Conservation (phyloP, 768 basidiomycete genomes). For the Asterophora lycoperdoides region DNA sequence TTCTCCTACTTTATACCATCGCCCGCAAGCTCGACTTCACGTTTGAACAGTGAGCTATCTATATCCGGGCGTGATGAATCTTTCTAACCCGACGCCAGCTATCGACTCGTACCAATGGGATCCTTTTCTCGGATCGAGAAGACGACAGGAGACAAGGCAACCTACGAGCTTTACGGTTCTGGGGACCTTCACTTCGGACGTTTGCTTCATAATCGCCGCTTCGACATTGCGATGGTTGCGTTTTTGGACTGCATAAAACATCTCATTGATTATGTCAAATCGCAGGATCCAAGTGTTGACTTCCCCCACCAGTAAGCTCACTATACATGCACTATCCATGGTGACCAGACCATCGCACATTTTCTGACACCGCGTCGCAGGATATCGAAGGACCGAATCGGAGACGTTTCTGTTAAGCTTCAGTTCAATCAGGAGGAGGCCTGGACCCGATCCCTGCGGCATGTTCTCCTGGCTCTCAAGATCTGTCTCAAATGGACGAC, state of each 20-base stretch:
- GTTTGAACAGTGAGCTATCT: constrained; percentile 68
- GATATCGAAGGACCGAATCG: constrained; percentile 91
- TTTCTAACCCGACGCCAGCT: constrained; percentile 42
- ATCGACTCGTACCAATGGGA: constrained; percentile 89
- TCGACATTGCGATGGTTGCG: constrained; percentile 94
- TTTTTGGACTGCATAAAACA: constrained; percentile 94
- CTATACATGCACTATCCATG: too few species aligned
- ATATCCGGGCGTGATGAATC: neutral
- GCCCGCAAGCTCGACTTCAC: constrained; percentile 87
- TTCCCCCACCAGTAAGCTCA: constrained; percentile 81
- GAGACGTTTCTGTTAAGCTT: constrained; percentile 89
- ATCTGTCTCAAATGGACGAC: constrained; percentile 86
- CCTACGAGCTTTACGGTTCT: constrained; percentile 92
- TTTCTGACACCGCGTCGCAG: constrained; percentile 36
- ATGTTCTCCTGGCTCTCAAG: constrained; percentile 86
- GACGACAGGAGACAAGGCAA: constrained; percentile 73
- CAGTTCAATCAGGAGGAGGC: constrained; percentile 94
- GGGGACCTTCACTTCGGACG: constrained; percentile 88
- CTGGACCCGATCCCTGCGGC: constrained; percentile 92
- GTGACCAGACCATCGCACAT: constrained; percentile 2
- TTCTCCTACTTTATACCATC: constrained; percentile 87
- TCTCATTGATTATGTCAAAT: constrained; percentile 79
- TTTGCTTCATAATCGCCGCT: constrained; percentile 89
- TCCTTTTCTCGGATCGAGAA: constrained; percentile 92
- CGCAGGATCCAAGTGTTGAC: constrained; percentile 66